Evolutionary conservation across 306 rosid genomes (phyloP).

Genomic region (Medicago arabica): DNA sequence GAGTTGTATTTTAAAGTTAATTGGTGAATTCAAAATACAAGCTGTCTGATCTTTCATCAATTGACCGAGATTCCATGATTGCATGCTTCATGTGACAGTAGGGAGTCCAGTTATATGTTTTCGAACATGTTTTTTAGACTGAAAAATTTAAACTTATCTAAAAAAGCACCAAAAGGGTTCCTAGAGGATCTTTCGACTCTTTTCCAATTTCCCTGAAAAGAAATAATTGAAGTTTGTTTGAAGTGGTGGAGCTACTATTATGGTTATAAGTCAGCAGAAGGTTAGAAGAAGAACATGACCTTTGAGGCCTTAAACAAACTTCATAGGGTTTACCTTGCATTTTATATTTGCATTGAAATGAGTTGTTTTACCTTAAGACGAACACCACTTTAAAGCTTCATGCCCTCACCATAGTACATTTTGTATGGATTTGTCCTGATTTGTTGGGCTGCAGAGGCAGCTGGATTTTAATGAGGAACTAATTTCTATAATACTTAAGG

Average conservation of each 20-base stretch:
- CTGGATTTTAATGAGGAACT: conserved; percentile 8
- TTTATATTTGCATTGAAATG: conserved; percentile 16
- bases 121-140: neutral
- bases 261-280: neutral
- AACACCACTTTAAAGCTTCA: neutral
- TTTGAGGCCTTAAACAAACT: conserved; percentile 29
- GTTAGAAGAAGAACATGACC: conserved; percentile 15
- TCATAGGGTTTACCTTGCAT: conserved; percentile 17
- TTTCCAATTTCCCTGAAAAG: conserved; percentile 1
- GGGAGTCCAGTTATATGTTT: too few species aligned
- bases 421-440: neutral
- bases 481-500: neutral
- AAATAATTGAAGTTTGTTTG: neutral
- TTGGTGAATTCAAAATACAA: too few species aligned
- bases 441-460: neutral
- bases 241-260: neutral
- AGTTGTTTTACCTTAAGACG: conserved; percentile 5
- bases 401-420: neutral
- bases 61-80: too few species aligned
- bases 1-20: too few species aligned
- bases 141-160: neutral
- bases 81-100: too few species aligned
- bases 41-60: too few species aligned
- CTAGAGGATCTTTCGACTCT: neutral
- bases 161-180: neutral